Conservation (phyloP, 495 filamentous ascomycete genomes). For the Choiromyces venosus region DNA sequence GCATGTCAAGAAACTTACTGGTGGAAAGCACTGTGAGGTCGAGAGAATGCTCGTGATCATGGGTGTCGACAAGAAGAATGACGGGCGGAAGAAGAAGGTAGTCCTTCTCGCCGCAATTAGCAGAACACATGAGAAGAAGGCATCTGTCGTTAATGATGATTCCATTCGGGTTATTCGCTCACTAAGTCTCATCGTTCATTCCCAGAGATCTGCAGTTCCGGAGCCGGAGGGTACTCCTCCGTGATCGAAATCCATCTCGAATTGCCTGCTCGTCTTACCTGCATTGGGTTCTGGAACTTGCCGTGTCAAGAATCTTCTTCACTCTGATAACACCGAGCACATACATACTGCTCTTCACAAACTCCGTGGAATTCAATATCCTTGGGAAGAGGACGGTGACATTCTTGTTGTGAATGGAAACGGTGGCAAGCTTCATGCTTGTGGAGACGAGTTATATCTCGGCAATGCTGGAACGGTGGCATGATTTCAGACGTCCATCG, state of each 20-base stretch:
- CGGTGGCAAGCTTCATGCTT: constrained; percentile 76
- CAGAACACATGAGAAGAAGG: constrained; percentile 74
- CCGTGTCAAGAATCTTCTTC: constrained; percentile 81
- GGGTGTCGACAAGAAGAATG: constrained; percentile 98
- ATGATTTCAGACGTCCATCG: constrained; percentile 90
- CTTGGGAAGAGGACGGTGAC: constrained; percentile 89
- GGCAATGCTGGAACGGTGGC: constrained; percentile 97
- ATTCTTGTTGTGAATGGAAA: constrained; percentile 85
- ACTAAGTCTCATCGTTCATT: constrained; percentile 65
- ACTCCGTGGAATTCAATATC: constrained; percentile 82
- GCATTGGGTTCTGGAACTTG: constrained; percentile 84
- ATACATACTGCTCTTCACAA: constrained; percentile 85
- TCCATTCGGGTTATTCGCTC: constrained; percentile 80
- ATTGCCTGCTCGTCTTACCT: constrained; percentile 85
- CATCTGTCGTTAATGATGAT: constrained; percentile 78
- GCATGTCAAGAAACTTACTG: constrained; percentile 75
- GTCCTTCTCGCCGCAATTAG: constrained; percentile 93
- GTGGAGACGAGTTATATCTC: constrained; percentile 72
- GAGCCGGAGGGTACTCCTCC: constrained; percentile 73
- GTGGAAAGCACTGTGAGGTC: constrained; percentile 84
- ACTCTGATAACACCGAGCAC: constrained; percentile 94
- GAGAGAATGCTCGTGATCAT: constrained; percentile 84
- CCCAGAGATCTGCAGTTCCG: constrained; percentile 20
- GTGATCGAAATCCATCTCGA: constrained; percentile 97
- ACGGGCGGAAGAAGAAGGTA: constrained; percentile 90